Evolutionary conservation across 1,139 yeast species (phyloP), one percentile per base, ranked within the genome.

Genomic region (Taphrina confusa): DNA sequence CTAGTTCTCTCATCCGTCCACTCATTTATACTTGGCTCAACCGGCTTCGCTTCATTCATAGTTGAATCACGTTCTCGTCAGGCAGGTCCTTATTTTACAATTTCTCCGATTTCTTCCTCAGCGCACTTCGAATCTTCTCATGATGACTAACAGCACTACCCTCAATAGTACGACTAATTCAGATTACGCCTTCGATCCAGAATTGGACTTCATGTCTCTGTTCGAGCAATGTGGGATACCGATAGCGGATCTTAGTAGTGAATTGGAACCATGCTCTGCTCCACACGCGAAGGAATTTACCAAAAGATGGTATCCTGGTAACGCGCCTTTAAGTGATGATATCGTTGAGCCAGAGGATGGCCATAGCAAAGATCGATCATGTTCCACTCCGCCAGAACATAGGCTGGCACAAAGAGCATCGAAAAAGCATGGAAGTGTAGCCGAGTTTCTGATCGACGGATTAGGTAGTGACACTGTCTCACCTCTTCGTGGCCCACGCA

Each of bases 1-100:
- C 16, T 11, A 47, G 52, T 16, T 47, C 52, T 47, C 52, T 47
- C 52, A 31, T 47, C 42, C 50, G 50, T 45, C 50, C 50, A 30
- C 37, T 45, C 50, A 28, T 45, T 45, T 14, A 37, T 18, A 2
- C 36, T 30, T 5, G 11, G 4, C 5, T 11, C n/a, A 30, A 37
- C 16, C 37, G 12, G 22, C 40, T n/a, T n/a, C 5, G 18, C 36
- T 45, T 12, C 31, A 12, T 4, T 18, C 22, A 18, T 8, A 18
- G 11, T 14, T 16, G 14, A n/a, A 6, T 28, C 50, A 28, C 28
- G 14, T 36, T 36, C 40, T 36, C 14, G 11, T 37, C 6, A 45
- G 50, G 50, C 50, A 45, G 50, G 50, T 14, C 36, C 50, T 28
- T 18, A 11, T 12, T 23, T 4, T 31, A 22, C 23, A 16, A 39